Conservation (phyloP, 1,284 basidiomycete species). For the Puccinia triticina region DNA sequence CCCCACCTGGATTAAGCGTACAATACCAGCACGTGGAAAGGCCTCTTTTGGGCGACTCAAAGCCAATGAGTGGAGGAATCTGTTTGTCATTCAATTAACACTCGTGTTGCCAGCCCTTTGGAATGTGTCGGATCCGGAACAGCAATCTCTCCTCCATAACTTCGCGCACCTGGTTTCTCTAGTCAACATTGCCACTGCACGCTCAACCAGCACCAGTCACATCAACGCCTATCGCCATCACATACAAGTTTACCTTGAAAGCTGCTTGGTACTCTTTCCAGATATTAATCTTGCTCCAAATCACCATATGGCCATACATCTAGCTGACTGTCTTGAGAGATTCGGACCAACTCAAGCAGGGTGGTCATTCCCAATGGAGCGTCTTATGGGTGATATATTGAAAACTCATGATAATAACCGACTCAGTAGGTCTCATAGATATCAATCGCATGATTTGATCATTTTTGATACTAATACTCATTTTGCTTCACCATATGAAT, state of each 20-base stretch:
- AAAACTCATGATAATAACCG: constrained; percentile 25
- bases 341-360: constrained; percentile 18
- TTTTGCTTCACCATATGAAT: background rate
- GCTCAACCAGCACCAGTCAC: background rate
- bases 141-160: background rate
- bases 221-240: background rate
- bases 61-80: constrained; percentile 52
- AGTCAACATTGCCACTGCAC: background rate
- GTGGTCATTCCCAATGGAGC: constrained; percentile 37
- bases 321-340: constrained; percentile 30
- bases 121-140: background rate
- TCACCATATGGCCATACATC: constrained; percentile 40
- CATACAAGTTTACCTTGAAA: background rate
- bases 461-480: background rate
- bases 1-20: constrained; percentile 35
- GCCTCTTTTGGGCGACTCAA: constrained; percentile 48
- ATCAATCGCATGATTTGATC: background rate
- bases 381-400: constrained; percentile 33
- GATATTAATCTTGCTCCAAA: constrained; percentile 16
- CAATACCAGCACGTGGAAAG: constrained; percentile 30
- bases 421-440: background rate
- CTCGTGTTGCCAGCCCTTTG: constrained; percentile 12
- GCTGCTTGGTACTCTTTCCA: background rate
- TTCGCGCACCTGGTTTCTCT: background rate
- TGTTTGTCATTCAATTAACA: constrained; percentile 41